Percentiles rank a stretch among this genome's conserved stretches.
Conservation (phyloP, 78 protist species). For the Dictyostelium purpureum region DNA sequence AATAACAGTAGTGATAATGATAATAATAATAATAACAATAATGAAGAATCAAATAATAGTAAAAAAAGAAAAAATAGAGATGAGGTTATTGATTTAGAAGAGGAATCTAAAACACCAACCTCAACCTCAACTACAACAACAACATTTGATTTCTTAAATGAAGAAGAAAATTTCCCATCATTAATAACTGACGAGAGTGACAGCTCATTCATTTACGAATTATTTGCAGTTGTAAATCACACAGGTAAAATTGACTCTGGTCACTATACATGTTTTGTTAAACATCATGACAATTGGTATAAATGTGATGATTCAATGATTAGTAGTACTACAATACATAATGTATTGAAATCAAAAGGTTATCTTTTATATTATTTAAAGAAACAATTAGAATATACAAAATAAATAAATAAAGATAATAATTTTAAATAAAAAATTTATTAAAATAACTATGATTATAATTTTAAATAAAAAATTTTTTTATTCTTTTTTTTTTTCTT, state of each 20-base stretch:
- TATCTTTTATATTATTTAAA: constrained; percentile 61
- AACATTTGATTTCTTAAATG: not conserved
- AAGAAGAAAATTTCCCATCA: not conserved
- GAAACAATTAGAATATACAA: constrained; percentile 50
- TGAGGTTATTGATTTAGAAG: not conserved
- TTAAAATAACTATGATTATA: not conserved
- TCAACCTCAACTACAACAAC: too few relatives aligned
- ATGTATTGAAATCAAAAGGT: constrained; percentile 70
- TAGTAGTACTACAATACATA: constrained; percentile 28
- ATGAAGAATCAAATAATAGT: not conserved
- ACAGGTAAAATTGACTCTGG: constrained; percentile 78
- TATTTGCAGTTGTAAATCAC: constrained; percentile 79
- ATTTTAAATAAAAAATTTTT: too few relatives aligned
- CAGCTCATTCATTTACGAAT: constrained; percentile 45
- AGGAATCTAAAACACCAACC: too few relatives aligned
- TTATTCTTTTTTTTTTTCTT: not conserved
- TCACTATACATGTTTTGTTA: constrained; percentile 76
- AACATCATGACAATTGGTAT: constrained; percentile 62
- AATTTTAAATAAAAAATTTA: not conserved
- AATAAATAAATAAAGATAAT: not conserved
- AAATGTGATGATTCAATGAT: constrained; percentile 80
- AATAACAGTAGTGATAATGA: not conserved
- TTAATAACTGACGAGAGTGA: not conserved
- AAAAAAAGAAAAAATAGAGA: not conserved
- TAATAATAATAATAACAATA: not conserved